phyloP scores from a whole-genome alignment of 2,329 filamentous ascomycete species.

The Microdochium paspali region DNA sequence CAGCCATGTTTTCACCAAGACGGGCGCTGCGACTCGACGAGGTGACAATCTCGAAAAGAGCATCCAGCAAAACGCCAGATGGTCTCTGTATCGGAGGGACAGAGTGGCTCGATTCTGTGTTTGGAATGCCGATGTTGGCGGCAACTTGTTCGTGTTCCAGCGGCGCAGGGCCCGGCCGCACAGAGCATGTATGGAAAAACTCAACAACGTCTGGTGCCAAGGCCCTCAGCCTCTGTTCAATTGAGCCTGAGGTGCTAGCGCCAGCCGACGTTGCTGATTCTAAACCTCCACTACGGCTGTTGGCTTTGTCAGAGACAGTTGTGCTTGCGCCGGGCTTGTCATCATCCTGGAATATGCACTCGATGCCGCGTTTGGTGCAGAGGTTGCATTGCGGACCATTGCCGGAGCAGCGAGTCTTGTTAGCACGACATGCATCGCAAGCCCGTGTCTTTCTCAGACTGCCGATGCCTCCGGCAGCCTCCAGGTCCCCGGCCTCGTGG shows the following conservation, averaged over 20 bases:
- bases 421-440: conserved; percentile 32
- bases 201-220: background rate
- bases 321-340: background rate
- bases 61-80: conserved; percentile 1
- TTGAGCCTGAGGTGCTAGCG: background rate
- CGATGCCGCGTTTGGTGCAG: conserved; percentile 26
- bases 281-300: too few relatives aligned
- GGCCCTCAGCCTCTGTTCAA: conserved; percentile 10
- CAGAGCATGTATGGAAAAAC: background rate
- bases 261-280: background rate
- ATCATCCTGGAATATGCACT: conserved; percentile 24
- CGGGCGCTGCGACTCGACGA: conserved; percentile 5
- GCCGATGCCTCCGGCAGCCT: conserved; percentile 15
- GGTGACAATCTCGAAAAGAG: conserved; percentile 6
- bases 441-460: conserved; percentile 22
- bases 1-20: background rate
- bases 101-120: too few relatives aligned
- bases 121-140: too few relatives aligned
- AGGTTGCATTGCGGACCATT: conserved; percentile 24
- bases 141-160: conserved; percentile 3
- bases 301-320: conserved; percentile 2
- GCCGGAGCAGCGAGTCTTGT: conserved; percentile 34
- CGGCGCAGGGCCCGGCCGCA: conserved; percentile 6
- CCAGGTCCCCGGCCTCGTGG: conserved; percentile 19
- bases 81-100: too few relatives aligned